Evolutionary conservation across 2,329 filamentous ascomycete genomes (phyloP).

Genomic region (Chrysosporium queenslandicum): DNA sequence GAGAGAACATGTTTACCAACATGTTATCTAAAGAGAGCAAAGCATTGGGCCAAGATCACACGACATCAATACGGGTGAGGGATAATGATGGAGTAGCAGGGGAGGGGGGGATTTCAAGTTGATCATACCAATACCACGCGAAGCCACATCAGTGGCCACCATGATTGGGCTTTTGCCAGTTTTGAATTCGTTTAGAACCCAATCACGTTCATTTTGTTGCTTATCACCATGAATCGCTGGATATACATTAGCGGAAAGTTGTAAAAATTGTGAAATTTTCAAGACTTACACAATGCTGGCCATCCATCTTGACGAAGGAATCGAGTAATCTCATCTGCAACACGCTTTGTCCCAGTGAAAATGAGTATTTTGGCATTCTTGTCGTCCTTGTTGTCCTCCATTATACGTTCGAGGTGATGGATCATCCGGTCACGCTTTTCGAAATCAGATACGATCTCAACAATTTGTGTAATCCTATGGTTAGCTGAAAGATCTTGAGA

Average conservation of each 20-base stretch:
- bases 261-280: not conserved
- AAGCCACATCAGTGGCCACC: slow-evolving; percentile 99
- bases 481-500: slow-evolving; percentile 94
- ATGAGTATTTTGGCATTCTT: slow-evolving; percentile 91
- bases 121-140: slow-evolving; percentile 99
- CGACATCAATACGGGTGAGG: slow-evolving; percentile 44
- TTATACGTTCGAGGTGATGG: slow-evolving; percentile 94
- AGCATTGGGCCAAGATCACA: slow-evolving; percentile 61
- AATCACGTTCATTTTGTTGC: slow-evolving; percentile 98
- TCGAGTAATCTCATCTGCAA: slow-evolving; percentile 93
- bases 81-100: slow-evolving; percentile 22
- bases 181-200: slow-evolving; percentile 99
- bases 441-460: slow-evolving; percentile 89
- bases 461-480: slow-evolving; percentile 94
- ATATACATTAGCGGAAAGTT: slow-evolving; percentile 32
- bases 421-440: slow-evolving; percentile 98
- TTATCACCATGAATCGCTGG: slow-evolving; percentile 96
- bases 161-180: slow-evolving; percentile 98
- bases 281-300: slow-evolving; percentile 78
- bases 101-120: slow-evolving; percentile 41
- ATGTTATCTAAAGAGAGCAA: slow-evolving; percentile 76
- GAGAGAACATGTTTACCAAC: slow-evolving; percentile 73
- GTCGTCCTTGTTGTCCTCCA: slow-evolving; percentile 93
- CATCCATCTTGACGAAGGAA: slow-evolving; percentile 97
- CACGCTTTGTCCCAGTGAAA: slow-evolving; percentile 77